Percentiles rank a stretch among this genome's conserved stretches.
Conservation (phyloP, 164 flowering plant genomes). For the Houttuynia cordata region DNA sequence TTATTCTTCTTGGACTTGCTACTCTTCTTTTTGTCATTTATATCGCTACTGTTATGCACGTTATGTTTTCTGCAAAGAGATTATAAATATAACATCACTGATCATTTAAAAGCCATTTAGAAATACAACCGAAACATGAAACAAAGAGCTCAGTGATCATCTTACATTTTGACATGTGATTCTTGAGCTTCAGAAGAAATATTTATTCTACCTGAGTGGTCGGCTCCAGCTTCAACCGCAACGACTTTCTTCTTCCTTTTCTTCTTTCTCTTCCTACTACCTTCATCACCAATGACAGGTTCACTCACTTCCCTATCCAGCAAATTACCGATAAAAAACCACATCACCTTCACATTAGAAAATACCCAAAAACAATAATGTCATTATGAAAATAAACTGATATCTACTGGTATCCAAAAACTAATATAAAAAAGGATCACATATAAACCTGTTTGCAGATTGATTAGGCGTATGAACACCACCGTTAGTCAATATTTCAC, state of each 20-base stretch:
- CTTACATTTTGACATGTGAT: background rate
- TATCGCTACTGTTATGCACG: background rate
- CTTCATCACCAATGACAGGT: background rate
- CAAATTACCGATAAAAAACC: too few species aligned
- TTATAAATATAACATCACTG: too few species aligned
- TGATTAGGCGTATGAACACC: too few species aligned
- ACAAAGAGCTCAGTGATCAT: too few species aligned
- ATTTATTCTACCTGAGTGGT: background rate
- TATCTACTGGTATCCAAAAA: background rate
- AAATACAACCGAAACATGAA: too few species aligned
- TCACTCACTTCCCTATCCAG: background rate
- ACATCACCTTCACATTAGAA: too few species aligned
- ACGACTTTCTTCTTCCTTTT: background rate
- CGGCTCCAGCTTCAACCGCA: background rate
- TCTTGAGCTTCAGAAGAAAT: background rate
- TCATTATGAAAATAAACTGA: too few species aligned
- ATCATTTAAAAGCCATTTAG: too few species aligned
- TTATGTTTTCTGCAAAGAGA: too few species aligned
- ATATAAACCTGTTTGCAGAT: too few species aligned
- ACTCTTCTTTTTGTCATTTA: background rate
- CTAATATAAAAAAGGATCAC: background rate
- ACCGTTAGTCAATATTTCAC: background rate
- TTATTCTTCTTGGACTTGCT: background rate
- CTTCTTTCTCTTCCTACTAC: background rate
- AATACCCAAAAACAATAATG: background rate